Evolutionary conservation across 2,329 filamentous ascomycete species (phyloP).

Genomic region (Trichophyton verrucosum): DNA sequence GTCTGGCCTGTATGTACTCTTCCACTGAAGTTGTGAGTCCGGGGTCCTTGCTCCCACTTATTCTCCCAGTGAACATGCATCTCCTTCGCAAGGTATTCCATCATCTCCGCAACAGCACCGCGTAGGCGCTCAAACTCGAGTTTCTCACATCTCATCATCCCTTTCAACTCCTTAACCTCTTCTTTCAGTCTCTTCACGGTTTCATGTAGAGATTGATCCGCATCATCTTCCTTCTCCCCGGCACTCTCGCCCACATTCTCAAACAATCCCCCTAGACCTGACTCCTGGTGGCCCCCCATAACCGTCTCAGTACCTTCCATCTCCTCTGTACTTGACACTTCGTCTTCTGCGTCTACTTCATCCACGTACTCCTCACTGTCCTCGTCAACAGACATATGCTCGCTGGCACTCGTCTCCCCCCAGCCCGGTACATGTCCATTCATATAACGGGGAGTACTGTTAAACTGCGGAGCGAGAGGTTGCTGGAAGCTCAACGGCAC

Average conservation of each 20-base stretch:
- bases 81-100: neutral
- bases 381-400: neutral
- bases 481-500: neutral
- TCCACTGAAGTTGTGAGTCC: neutral
- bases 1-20: no score
- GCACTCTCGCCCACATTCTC: neutral
- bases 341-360: neutral
- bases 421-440: neutral
- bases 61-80: neutral
- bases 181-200: constrained; percentile 4
- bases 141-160: constrained; percentile 8
- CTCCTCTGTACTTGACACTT: neutral
- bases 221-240: neutral
- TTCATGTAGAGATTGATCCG: neutral
- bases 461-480: neutral
- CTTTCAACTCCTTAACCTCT: constrained; percentile 8
- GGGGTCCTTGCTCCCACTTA: neutral
- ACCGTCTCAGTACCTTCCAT: neutral
- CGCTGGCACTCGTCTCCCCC: neutral
- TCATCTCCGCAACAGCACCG: neutral
- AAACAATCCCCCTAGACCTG: neutral
- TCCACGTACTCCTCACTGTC: neutral
- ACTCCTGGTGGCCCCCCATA: neutral
- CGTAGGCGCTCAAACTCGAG: constrained; percentile 7
- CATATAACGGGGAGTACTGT: neutral